A percentile compares a stretch with the other conserved stretches of the same genome.
These are phyloP conservation scores for Diaporthe humulicola DNA, from an alignment of 2,329 filamentous ascomycete species.

Conservation along the genomic window DNA sequence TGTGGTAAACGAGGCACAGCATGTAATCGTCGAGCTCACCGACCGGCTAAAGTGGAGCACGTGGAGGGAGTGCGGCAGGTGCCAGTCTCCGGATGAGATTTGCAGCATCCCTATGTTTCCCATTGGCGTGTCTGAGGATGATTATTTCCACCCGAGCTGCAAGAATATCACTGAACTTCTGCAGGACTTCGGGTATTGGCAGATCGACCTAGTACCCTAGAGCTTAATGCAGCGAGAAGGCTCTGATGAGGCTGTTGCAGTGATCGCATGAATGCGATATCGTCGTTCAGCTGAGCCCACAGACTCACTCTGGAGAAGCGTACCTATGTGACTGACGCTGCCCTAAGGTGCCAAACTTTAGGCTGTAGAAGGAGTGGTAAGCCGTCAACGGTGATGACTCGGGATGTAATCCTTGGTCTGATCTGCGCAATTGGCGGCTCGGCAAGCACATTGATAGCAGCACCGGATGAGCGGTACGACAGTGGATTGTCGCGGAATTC, in stretches of 20 bases:
- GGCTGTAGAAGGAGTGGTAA: background rate
- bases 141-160: conserved; percentile 49
- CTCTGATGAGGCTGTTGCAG: background rate
- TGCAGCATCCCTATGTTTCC: conserved; percentile 57
- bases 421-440: no score
- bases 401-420: no score
- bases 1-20: conserved; percentile 25
- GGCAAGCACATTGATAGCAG: background rate
- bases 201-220: background rate
- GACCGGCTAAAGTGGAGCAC: conserved; percentile 50
- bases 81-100: conserved; percentile 48
- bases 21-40: conserved; percentile 44
- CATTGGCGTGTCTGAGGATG: conserved; percentile 47
- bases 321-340: background rate
- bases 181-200: background rate
- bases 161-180: conserved; percentile 28
- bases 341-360: background rate
- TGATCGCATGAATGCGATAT: background rate
- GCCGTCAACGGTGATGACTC: background rate
- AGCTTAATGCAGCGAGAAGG: no score
- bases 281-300: background rate
- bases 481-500: background rate
- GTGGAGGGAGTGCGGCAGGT: conserved; percentile 52
- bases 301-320: background rate
- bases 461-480: no score